Base-by-base conservation (phyloP, 1,284 basidiomycete species). In the Cutaneotrichosporon mucoides region DNA sequence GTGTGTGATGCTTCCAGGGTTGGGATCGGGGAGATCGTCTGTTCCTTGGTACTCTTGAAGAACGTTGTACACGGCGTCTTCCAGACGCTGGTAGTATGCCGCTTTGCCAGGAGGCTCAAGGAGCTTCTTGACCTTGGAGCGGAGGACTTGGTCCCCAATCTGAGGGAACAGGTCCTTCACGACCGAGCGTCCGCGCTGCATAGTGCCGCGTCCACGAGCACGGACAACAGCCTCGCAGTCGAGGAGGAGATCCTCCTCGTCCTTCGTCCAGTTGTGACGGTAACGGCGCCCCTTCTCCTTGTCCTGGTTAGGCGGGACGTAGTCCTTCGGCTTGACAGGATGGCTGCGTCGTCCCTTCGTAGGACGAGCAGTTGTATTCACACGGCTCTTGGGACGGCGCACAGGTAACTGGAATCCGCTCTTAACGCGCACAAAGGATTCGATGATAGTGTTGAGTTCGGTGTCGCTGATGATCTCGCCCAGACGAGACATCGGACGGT, bases 191-290 rank as follows among this genome's bases (percentile, higher is more conserved):
- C 73, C 68, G 85, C 85, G 59, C 88, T 82, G 16, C 86, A 49
- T 54, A 36, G 55, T 63, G 6, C 55, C 58, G 3, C 64, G 58
- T 40, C 55, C 52, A 5, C 93, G 86, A 13, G 88, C 88, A 63
- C 84, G 84, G 56, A 96, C 85, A 64, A 97, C 87, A 2, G 85
- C 88, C 46, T 85, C 87, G 1, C 87, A 87, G 71, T 97, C 93
- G 55, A 88, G 84, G 43, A 88, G 85, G 36, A 93, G 82, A 62
- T 95, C 93, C 64, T 95, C 91, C 62, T 87, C 92, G 52, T 92
- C 89, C 51, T 83, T 77, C 56, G 84, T 90, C 92, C 92, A 95
- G 53, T 85, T 84, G 71, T 90, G 90, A 55, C 90, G 84, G 63
- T 63, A 53, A 2, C 65, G 60, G 11, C 58, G 57, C n/a, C 57